Evolutionary conservation across 345 rosid genomes (phyloP).

Genomic region (sweet orange (Citrus sinensis)): DNA sequence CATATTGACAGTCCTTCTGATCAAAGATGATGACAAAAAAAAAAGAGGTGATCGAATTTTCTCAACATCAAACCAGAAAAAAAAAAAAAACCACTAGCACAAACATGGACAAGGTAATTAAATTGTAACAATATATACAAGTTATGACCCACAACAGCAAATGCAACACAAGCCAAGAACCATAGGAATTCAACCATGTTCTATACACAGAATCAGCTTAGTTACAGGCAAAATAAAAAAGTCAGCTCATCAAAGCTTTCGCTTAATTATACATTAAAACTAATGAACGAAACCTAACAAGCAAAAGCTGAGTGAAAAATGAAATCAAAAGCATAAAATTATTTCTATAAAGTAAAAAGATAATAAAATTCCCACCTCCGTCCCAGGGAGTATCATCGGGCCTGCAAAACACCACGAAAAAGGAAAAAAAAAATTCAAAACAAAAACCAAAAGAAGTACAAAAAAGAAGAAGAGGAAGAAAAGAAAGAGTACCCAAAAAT

Average conservation of each 20-base stretch:
- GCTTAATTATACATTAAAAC: neutral
- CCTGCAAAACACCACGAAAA: conserved; percentile 27
- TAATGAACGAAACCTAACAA: neutral
- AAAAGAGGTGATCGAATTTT: neutral
- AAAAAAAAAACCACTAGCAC: neutral
- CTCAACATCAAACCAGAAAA: neutral
- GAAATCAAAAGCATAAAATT: neutral
- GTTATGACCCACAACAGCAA: neutral
- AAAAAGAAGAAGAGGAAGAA: neutral
- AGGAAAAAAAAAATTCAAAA: neutral
- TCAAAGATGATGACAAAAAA: neutral
- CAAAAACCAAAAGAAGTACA: neutral
- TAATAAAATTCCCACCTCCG: conserved; percentile 34
- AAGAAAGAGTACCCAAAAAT: conserved; percentile 47
- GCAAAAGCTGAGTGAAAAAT: neutral
- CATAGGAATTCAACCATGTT: neutral
- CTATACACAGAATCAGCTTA: neutral
- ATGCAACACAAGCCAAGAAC: neutral
- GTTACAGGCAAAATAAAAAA: neutral
- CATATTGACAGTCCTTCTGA: neutral
- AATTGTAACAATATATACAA: neutral
- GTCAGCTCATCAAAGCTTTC: neutral
- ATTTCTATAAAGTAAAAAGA: neutral
- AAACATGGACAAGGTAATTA: neutral
- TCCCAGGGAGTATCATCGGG: conserved; percentile 71